These are phyloP conservation scores for Clonostachys solani DNA, from an alignment of 2,329 filamentous ascomycete species.

Conservation along the genomic window DNA sequence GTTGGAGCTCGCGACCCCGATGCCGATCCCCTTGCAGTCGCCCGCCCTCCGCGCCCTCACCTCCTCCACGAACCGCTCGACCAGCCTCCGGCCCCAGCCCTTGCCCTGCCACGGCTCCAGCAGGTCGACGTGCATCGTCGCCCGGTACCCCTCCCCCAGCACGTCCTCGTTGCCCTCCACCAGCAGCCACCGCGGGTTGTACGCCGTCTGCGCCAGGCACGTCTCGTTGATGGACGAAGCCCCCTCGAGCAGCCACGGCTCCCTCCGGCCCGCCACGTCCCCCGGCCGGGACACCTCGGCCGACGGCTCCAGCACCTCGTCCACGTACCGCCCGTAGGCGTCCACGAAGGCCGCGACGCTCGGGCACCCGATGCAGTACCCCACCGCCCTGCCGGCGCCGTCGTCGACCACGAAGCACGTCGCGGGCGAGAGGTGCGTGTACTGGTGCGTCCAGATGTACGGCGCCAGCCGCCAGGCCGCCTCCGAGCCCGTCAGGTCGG, in stretches of 20 bases:
- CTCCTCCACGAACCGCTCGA: conserved; percentile 33
- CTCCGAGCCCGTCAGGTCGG: conserved; percentile 28
- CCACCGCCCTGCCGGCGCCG: conserved; percentile 34
- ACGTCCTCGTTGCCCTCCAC: conserved; percentile 24
- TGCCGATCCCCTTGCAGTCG: conserved; percentile 27
- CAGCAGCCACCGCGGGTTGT: conserved; percentile 32
- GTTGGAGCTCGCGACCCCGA: conserved; percentile 41
- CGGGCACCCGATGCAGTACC: conserved; percentile 44
- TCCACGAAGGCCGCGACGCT: conserved; percentile 32
- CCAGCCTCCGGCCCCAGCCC: conserved; percentile 38
- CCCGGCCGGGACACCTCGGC: conserved; percentile 11
- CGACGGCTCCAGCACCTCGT: conserved; percentile 22
- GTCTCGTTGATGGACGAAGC: conserved; percentile 17
- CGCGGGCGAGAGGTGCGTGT: conserved; percentile 36
- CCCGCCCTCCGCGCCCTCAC: conserved; percentile 14
- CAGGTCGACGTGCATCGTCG: conserved; percentile 46
- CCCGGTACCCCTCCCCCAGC: conserved; percentile 24
- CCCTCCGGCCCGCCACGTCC: conserved; percentile 17
- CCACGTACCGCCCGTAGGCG: conserved; percentile 31
- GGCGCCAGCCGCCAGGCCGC: conserved; percentile 30
- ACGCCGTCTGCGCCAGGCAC: conserved; percentile 34
- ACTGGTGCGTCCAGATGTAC: conserved; percentile 48
- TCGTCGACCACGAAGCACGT: conserved; percentile 45
- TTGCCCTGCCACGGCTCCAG: conserved; percentile 31
- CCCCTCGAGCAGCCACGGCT: conserved; percentile 21